These are phyloP conservation scores for Ophiocordyceps australis DNA, from an alignment of 2,329 filamentous ascomycete genomes.

Conservation along the genomic window DNA sequence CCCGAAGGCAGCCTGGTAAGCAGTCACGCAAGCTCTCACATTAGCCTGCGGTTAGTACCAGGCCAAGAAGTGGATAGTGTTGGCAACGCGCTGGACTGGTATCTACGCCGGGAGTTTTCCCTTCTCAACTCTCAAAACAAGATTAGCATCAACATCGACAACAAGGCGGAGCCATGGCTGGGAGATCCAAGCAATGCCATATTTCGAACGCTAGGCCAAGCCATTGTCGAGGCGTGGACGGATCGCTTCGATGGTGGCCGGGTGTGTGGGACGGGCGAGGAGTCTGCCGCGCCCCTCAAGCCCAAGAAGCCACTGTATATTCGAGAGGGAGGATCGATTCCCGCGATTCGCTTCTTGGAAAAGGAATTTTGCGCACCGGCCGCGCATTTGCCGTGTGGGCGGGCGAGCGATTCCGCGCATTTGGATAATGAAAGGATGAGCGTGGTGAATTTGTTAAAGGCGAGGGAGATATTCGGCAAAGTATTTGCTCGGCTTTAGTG, in stretches of 20 bases:
- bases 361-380: constrained; percentile 86
- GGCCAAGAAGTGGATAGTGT: constrained; percentile 79
- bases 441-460: constrained; percentile 75
- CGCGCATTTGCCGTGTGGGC: constrained; percentile 83
- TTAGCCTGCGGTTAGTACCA: constrained; percentile 83
- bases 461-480: constrained; percentile 73
- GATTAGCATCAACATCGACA: constrained; percentile 70
- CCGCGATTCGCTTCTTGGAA: constrained; percentile 82
- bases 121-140: constrained; percentile 64
- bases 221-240: constrained; percentile 73
- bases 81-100: constrained; percentile 45
- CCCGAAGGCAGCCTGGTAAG: constrained; percentile 87
- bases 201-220: constrained; percentile 73
- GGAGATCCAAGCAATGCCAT: constrained; percentile 83
- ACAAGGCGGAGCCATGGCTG: constrained; percentile 90
- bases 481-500: constrained; percentile 57
- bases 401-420: constrained; percentile 87
- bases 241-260: constrained; percentile 26
- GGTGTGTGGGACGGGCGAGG: too few relatives aligned
- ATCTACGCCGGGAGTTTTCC: constrained; percentile 53
- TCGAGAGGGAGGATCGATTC: constrained; percentile 87
- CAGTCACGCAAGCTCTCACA: constrained; percentile 67
- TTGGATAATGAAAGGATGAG: constrained; percentile 88
- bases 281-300: constrained; percentile 6
- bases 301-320: constrained; percentile 69